phyloP scores from a whole-genome alignment of 1,284 basidiomycete genomes.

The Marasmius fiardii region DNA sequence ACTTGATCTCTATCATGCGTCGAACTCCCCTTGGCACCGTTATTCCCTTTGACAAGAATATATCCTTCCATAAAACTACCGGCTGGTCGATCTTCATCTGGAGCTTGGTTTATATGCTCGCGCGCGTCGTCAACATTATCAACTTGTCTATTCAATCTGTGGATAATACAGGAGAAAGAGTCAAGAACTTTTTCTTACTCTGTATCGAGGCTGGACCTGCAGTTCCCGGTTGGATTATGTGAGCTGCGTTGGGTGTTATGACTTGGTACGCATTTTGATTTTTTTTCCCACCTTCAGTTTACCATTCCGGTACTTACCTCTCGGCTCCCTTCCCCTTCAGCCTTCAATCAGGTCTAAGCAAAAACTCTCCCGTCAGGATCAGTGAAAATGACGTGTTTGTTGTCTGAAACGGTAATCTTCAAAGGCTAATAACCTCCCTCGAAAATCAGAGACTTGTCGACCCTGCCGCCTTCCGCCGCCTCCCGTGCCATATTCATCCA shows the following conservation, averaged over 20 bases:
- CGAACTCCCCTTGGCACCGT: slow-evolving; percentile 78
- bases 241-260: slow-evolving; percentile 66
- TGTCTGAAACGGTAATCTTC: too few species aligned
- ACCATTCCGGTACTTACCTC: too few species aligned
- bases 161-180: slow-evolving; percentile 46
- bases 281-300: too few species aligned
- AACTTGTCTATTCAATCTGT: slow-evolving; percentile 61
- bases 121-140: slow-evolving; percentile 82
- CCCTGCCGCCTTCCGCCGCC: too few species aligned
- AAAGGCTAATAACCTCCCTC: too few species aligned
- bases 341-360: too few species aligned
- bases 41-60: slow-evolving; percentile 89
- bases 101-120: slow-evolving; percentile 68
- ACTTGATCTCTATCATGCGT: slow-evolving; percentile 83
- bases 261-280: too few species aligned
- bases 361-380: too few species aligned
- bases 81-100: slow-evolving; percentile 85
- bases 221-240: slow-evolving; percentile 90
- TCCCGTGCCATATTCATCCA: too few species aligned
- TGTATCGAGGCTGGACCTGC: slow-evolving; percentile 87
- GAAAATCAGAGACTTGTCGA: too few species aligned
- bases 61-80: slow-evolving; percentile 84
- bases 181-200: slow-evolving; percentile 67
- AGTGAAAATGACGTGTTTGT: too few species aligned
- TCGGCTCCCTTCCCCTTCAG: too few species aligned